Evolutionary conservation across 139 green algal species (phyloP).

Genomic region (Coccomyxa sp.): DNA sequence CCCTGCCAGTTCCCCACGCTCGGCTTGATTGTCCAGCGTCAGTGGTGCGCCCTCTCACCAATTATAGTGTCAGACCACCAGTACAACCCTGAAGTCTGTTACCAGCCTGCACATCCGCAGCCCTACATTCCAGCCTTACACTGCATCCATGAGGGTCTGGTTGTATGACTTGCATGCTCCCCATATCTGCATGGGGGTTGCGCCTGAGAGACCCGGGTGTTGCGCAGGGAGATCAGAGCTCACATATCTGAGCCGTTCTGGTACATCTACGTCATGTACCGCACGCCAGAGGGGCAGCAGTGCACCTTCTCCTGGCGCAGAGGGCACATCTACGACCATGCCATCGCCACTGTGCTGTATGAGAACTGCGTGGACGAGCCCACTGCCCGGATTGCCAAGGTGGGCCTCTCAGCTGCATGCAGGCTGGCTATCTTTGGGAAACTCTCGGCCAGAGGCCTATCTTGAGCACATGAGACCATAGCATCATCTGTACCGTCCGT

Average conservation of each 20-base stretch:
- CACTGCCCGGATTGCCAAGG: slow-evolving; percentile 54
- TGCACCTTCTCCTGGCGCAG: slow-evolving; percentile 54
- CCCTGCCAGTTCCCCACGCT: slow-evolving; percentile 98
- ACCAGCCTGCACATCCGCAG: no score
- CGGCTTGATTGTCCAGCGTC: slow-evolving; percentile 93
- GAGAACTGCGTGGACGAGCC: slow-evolving; percentile 61
- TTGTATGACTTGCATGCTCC: no score
- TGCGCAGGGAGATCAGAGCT: slow-evolving; percentile 82
- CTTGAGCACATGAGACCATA: no score
- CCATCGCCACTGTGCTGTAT: slow-evolving; percentile 68
- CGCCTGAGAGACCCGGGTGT: no score
- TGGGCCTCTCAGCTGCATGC: slow-evolving; percentile 9
- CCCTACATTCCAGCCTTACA: no score
- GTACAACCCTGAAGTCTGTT: no score
- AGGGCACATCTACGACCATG: slow-evolving; percentile 82
- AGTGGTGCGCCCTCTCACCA: slow-evolving; percentile 61
- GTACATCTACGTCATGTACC: slow-evolving; percentile 60
- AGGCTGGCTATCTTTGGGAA: no score
- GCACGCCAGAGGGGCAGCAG: not conserved
- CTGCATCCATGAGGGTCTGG: no score
- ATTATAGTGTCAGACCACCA: no score
- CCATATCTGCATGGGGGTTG: no score
- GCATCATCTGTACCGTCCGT: no score
- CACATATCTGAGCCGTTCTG: slow-evolving; percentile 94
- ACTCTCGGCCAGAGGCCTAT: no score